phyloP scores from a whole-genome alignment of 768 basidiomycete genomes.

The Lentinula sp. region DNA sequence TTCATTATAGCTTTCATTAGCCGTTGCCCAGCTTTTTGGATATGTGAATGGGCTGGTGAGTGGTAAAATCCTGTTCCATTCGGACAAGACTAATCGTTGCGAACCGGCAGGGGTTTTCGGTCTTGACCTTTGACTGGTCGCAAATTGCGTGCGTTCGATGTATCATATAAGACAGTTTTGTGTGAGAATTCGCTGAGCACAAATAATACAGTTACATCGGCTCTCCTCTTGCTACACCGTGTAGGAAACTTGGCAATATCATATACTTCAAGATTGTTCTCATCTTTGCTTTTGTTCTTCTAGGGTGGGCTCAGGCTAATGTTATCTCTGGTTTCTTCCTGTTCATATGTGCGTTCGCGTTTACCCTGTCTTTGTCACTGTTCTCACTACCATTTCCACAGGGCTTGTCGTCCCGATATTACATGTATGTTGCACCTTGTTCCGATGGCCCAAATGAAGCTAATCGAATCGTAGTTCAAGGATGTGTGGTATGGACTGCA shows the following conservation, averaged over 20 bases:
- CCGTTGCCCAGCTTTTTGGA: conserved; percentile 9
- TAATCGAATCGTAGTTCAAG: conserved; percentile 27
- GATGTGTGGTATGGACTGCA: conserved; percentile 56
- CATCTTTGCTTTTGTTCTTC: background rate
- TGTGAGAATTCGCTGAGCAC: background rate
- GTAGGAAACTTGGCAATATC: conserved; percentile 11
- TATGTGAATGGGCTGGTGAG: conserved; percentile 5
- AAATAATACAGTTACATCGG: conserved; percentile 20
- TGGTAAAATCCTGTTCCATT: background rate
- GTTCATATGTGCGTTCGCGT: conserved; percentile 54
- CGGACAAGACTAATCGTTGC: background rate
- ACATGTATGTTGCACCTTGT: conserved; percentile 26
- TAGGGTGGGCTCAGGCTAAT: conserved; percentile 77
- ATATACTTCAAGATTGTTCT: background rate
- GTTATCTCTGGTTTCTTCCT: conserved; percentile 54
- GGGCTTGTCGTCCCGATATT: conserved; percentile 46
- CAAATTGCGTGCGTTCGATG: conserved; percentile 32
- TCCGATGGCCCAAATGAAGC: background rate
- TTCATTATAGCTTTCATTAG: background rate
- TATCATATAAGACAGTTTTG: conserved; percentile 1
- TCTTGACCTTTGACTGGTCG: conserved; percentile 56
- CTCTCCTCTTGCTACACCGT: conserved; percentile 55
- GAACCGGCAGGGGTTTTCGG: conserved; percentile 2
- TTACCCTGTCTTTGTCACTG: conserved; percentile 7
- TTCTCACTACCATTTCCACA: conserved; percentile 12